Base-by-base conservation (phyloP, 108 stramenopile genomes). In the Bacterosira constricta region DNA sequence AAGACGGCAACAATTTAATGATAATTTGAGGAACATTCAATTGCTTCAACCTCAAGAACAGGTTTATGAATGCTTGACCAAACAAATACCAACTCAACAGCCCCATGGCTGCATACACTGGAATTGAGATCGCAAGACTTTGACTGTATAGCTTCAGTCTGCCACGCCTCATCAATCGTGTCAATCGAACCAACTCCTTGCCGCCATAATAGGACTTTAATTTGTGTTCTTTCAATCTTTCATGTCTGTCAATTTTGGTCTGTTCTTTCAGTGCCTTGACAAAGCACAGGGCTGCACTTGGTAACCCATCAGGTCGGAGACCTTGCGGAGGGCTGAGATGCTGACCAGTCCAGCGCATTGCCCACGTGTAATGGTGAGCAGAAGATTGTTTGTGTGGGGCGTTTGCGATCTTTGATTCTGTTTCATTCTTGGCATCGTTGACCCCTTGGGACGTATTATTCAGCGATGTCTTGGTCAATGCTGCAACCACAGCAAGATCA, bases 401-500 rank as follows among this genome's bases (percentile, higher is more conserved):
- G 51, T 37, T 36, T 3, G 13, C 12, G 29, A 11, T 20, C 11
- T 42, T 39, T 3, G 73, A 12, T 62, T 37, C 13, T 45, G 39
- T 62, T 20, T 32, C 20, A 20, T 34, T 41, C 26, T 34, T 36
- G 29, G 11, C 39, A 15, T 23, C 37, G 2, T 25, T n/a, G 18
- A 34, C 11, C 17, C 21, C 25, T 3, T 21, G 23, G 18, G 32
- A 17, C 17, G 53, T 35, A 31, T 55, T 50, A 30, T 62, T 37
- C 41, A 29, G 27, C 42, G 61, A 62, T 27, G 69, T 64, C 38
- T 52, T 54, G 0, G 75, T 77, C 18, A 86, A 57, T 32, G 88
- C 81, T 5, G 88, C 44, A 13, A 87, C 75, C 13, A 84, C 81
- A 0, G 85, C 91, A n/a, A 92, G 51, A 7, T 85, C 62, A 10